Base-by-base conservation (phyloP, 1,139 yeast genomes). In the Yamadazyma atlantica region DNA sequence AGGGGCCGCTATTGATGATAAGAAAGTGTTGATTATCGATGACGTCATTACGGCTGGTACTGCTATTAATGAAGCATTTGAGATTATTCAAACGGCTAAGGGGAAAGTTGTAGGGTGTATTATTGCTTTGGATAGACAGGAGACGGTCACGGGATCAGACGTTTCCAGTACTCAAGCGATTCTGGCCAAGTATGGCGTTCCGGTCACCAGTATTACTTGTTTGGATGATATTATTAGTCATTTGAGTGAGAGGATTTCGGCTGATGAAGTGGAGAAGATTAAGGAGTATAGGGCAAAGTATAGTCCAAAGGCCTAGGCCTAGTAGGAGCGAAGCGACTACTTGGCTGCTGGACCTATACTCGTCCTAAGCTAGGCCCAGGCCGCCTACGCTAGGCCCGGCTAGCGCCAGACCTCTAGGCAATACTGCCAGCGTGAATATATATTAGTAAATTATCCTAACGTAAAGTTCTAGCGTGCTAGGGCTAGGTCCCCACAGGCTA, bases 31-130 rank as follows among this genome's bases (percentile, higher is more conserved):
- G 54, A 85, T 92, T 53, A 88, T 92, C 48, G 98, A 92, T 62
- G 98, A 92, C 55, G 97, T 92, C 35, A 90, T 92, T 81, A 92
- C 97, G 43, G 97, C 98, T 2, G 98, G 98, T 29, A 92, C 97
- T 42, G 98, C 98, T 38, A 89, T 90, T 58, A 85, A 85, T 54
- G 97, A 92, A 64, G 97, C 97, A 1, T 85, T 88, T 51, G 80
- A 75, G 37, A 85, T 92, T 53, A 88, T 92, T 53, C 70, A 70
- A 18, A 68, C 58, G 19, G 92, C 82, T 51, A 70, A 78, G 31
- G 98, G 96, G 37, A 56, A 67, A 16, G 85, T 88, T 24, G 86
- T 80, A 31, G 98, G 95, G 3, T 79, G 89, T 44, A 82, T 89
- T 47, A 86, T 92, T 55, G 96, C 97, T 17, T 76, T 92, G 53